phyloP scores from a whole-genome alignment of 345 rosid species.

The Gossypium australe region DNA sequence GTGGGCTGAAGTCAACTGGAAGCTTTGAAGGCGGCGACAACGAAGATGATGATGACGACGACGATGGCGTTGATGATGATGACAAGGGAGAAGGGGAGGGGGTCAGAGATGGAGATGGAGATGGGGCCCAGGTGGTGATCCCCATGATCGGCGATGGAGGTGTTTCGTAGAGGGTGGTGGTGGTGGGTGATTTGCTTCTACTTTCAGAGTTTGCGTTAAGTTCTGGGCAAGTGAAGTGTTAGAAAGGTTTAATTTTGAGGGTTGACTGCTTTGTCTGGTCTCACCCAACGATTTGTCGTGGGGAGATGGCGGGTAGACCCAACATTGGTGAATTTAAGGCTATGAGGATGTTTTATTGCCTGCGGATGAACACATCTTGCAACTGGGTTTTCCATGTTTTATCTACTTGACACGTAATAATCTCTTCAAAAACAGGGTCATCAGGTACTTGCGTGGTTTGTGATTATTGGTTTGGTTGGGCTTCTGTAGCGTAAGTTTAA shows the following conservation, averaged over 20 bases:
- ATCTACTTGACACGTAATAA: background rate
- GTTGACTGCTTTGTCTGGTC: constrained; percentile 19
- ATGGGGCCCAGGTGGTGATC: constrained; percentile 4
- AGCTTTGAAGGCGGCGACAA: constrained; percentile 30
- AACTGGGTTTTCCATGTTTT: background rate
- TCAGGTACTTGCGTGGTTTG: background rate
- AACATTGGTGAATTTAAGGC: constrained; percentile 48
- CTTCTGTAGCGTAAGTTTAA: too few relatives aligned
- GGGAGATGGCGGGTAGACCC: constrained; percentile 21
- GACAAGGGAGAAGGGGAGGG: constrained; percentile 23
- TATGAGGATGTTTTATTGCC: background rate
- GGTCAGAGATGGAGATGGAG: background rate
- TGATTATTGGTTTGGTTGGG: background rate
- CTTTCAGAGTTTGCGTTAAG: background rate
- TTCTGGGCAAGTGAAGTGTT: background rate
- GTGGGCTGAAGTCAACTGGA: constrained; percentile 80
- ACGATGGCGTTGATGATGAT: background rate
- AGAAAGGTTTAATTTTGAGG: constrained; percentile 21
- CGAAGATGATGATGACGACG: background rate
- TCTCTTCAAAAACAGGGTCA: background rate
- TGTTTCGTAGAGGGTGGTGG: background rate
- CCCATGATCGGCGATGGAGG: constrained; percentile 13
- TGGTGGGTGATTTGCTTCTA: background rate
- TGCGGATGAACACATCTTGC: constrained; percentile 1
- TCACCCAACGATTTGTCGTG: constrained; percentile 17